phyloP scores from a whole-genome alignment of 495 filamentous ascomycete species.

The Penicillium psychrofluorescens region DNA sequence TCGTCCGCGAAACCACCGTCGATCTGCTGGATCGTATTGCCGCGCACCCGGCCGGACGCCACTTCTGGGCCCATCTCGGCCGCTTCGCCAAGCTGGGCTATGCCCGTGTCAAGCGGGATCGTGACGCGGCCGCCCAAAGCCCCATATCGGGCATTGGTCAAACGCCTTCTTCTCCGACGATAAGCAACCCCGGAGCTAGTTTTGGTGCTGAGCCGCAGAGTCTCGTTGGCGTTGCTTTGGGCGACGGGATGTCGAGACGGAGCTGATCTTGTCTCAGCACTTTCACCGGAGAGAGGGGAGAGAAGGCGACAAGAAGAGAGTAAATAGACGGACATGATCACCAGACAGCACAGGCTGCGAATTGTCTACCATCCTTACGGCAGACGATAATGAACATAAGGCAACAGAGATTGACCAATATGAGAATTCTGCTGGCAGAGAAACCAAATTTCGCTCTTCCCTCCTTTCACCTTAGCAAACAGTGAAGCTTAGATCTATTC shows the following conservation, averaged over 20 bases:
- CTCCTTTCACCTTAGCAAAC: no score
- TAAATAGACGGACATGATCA: no score
- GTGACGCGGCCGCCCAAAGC: slow-evolving; percentile 33
- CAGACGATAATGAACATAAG: no score
- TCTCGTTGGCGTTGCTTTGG: slow-evolving; percentile 33
- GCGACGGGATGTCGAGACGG: slow-evolving; percentile 12
- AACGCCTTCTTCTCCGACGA: neutral
- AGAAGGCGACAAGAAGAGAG: no score
- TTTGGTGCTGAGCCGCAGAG: slow-evolving; percentile 30
- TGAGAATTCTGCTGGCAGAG: no score
- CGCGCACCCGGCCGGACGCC: slow-evolving; percentile 80
- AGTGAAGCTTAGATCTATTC: no score
- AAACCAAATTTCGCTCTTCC: no score
- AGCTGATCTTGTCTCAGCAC: slow-evolving; percentile 6
- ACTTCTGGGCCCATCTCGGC: slow-evolving; percentile 84
- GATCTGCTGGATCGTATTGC: slow-evolving; percentile 76
- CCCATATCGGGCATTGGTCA: slow-evolving; percentile 11
- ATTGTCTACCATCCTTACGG: no score
- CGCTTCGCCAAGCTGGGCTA: slow-evolving; percentile 82
- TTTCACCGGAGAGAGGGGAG: no score
- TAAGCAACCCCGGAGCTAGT: slow-evolving; percentile 10
- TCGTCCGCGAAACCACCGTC: slow-evolving; percentile 69
- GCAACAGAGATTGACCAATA: no score
- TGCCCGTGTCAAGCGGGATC: slow-evolving; percentile 59
- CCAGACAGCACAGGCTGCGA: no score